Conservation (phyloP, 768 basidiomycete species). For the Kwoniella dendrophila region DNA sequence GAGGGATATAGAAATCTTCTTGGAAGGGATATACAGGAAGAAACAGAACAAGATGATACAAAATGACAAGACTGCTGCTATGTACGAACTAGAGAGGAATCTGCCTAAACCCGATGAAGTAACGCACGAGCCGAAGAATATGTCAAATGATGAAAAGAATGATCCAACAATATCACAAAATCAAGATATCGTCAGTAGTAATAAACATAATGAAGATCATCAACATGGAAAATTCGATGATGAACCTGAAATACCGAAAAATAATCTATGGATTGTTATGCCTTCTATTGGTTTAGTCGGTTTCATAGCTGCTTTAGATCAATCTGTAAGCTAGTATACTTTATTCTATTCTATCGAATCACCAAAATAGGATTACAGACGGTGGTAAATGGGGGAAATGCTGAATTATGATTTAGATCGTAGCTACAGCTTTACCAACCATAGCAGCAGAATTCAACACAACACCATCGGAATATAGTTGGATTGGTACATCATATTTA, state of each 20-base stretch:
- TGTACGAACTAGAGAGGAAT: no score
- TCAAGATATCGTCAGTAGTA: no score
- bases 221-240: no score
- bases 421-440: slow-evolving; percentile 47
- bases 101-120: no score
- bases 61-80: no score
- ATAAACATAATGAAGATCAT: no score
- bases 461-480: slow-evolving; percentile 46
- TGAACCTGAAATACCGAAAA: slow-evolving; percentile 33
- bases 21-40: no score
- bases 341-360: neutral
- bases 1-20: no score
- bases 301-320: slow-evolving; percentile 49
- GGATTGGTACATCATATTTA: slow-evolving; percentile 52
- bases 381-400: neutral
- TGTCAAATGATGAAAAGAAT: no score
- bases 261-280: slow-evolving; percentile 39
- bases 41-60: no score
- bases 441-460: slow-evolving; percentile 49
- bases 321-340: slow-evolving; percentile 30
- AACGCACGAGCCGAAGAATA: no score
- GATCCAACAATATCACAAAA: no score
- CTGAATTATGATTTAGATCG: slow-evolving; percentile 24
- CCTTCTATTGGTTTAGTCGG: slow-evolving; percentile 37
- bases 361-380: neutral